These are phyloP conservation scores for Saccharomycopsis sp. DNA, from an alignment of 805 yeast species.

Conservation along the genomic window DNA sequence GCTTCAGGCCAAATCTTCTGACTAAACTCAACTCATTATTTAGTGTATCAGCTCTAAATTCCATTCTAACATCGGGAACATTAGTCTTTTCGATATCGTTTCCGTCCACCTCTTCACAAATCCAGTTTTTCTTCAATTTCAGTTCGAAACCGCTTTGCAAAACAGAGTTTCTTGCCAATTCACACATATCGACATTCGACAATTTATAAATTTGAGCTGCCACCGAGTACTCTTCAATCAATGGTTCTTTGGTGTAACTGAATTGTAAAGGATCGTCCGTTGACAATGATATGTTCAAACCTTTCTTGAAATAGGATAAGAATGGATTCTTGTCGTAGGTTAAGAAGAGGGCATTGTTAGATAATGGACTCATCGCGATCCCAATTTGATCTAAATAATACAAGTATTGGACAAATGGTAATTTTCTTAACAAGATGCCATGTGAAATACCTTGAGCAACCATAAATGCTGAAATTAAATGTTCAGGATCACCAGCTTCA, in stretches of 20 bases:
- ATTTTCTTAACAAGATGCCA: slow-evolving; percentile 86
- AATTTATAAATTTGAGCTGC: slow-evolving; percentile 97
- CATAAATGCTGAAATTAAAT: slow-evolving; percentile 80
- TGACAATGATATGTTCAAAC: slow-evolving; percentile 87
- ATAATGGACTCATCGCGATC: slow-evolving; percentile 96
- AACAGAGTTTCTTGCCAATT: slow-evolving; percentile 88
- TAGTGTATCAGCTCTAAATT: slow-evolving; percentile 78
- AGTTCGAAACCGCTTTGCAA: slow-evolving; percentile 92
- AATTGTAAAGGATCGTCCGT: slow-evolving; percentile 98
- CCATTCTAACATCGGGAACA: slow-evolving; percentile 83
- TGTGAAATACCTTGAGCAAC: slow-evolving; percentile 92
- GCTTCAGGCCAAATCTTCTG: no score
- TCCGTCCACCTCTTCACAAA: slow-evolving; percentile 37
- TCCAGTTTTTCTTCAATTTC: slow-evolving; percentile 75
- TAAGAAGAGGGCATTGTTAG: slow-evolving; percentile 91
- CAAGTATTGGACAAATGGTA: slow-evolving; percentile 91
- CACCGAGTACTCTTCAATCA: slow-evolving; percentile 95
- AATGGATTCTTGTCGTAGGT: slow-evolving; percentile 97
- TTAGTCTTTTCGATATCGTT: slow-evolving; percentile 91
- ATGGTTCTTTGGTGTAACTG: slow-evolving; percentile 93
- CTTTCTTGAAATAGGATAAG: slow-evolving; percentile 82
- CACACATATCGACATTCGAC: slow-evolving; percentile 95
- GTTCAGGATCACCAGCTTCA: slow-evolving; percentile 99
- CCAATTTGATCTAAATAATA: slow-evolving; percentile 94
- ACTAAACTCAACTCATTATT: slow-evolving; percentile 64